Conservation (phyloP, 345 rosid species). For the Syzygium oleosum region DNA sequence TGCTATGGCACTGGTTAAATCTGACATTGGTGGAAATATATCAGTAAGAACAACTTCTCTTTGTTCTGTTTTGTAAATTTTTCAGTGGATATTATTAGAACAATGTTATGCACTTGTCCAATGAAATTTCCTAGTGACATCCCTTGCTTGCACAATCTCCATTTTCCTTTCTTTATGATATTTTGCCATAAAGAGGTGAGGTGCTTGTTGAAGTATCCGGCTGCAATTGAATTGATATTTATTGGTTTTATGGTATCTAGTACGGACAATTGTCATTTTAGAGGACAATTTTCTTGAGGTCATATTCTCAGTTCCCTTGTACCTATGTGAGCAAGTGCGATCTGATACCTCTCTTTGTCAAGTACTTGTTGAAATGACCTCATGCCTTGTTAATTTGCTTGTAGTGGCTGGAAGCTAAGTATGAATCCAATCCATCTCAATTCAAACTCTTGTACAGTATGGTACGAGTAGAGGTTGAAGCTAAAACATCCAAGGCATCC, state of each 20-base stretch:
- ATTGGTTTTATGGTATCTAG: not conserved
- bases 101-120: not conserved
- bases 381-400: not conserved
- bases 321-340: not conserved
- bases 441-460: slow-evolving; percentile 59
- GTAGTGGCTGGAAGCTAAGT: slow-evolving; percentile 86
- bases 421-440: slow-evolving; percentile 51
- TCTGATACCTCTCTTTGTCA: not conserved
- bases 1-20: slow-evolving; percentile 82
- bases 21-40: slow-evolving; percentile 86
- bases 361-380: not conserved
- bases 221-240: not conserved
- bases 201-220: not conserved
- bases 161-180: not conserved
- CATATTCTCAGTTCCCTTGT: not conserved
- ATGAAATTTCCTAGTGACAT: not conserved
- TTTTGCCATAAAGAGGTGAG: not conserved
- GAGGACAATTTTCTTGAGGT: not conserved
- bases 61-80: not conserved
- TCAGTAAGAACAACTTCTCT: slow-evolving; percentile 33
- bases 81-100: not conserved
- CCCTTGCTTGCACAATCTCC: not conserved
- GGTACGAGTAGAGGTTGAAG: slow-evolving; percentile 74
- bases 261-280: not conserved
- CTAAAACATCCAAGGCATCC: slow-evolving; percentile 70